phyloP scores from a whole-genome alignment of 108 stramenopile genomes.

The Pseudonitzschia multiseries region DNA sequence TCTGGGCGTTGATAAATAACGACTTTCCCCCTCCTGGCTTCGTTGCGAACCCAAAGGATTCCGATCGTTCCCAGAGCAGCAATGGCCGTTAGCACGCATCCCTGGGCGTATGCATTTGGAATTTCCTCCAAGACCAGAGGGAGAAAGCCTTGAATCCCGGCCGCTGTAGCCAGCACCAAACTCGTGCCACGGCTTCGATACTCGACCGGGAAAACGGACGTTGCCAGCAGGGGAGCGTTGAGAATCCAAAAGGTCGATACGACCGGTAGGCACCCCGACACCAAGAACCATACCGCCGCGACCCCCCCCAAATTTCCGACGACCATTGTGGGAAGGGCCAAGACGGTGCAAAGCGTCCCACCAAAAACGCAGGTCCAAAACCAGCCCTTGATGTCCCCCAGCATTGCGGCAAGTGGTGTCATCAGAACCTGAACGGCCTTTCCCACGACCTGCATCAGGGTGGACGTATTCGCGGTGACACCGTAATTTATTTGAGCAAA shows the following conservation, averaged over 20 bases:
- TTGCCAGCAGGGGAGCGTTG: conserved; percentile 21
- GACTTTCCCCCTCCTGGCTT: conserved; percentile 2
- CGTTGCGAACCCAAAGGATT: conserved; percentile 11
- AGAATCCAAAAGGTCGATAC: conserved; percentile 26
- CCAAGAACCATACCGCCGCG: conserved; percentile 12
- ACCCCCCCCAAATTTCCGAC: conserved; percentile 4
- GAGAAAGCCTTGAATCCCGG: conserved; percentile 16
- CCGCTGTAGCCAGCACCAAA: conserved; percentile 14
- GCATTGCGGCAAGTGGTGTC: conserved; percentile 16
- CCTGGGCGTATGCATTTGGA: conserved; percentile 9
- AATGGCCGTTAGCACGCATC: conserved; percentile 2
- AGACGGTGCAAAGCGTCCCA: conserved; percentile 10
- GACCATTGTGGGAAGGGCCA: conserved; percentile 18
- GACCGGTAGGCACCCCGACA: conserved; percentile 3
- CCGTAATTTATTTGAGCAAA: conserved; percentile 8
- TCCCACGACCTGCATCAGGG: conserved; percentile 15
- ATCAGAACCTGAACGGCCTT: conserved; percentile 15
- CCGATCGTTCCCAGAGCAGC: conserved; percentile 12
- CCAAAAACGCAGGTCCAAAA: conserved; percentile 13
- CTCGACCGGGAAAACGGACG: conserved; percentile 1
- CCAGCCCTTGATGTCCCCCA: conserved; percentile 19
- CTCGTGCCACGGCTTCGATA: conserved; percentile 15
- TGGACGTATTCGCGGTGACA: conserved; percentile 9
- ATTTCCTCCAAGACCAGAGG: conserved; percentile 8
- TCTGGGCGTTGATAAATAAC: conserved; percentile 19